Evolutionary conservation across 768 basidiomycete species (phyloP).

Genomic region (Hydnomerulius pinastri): DNA sequence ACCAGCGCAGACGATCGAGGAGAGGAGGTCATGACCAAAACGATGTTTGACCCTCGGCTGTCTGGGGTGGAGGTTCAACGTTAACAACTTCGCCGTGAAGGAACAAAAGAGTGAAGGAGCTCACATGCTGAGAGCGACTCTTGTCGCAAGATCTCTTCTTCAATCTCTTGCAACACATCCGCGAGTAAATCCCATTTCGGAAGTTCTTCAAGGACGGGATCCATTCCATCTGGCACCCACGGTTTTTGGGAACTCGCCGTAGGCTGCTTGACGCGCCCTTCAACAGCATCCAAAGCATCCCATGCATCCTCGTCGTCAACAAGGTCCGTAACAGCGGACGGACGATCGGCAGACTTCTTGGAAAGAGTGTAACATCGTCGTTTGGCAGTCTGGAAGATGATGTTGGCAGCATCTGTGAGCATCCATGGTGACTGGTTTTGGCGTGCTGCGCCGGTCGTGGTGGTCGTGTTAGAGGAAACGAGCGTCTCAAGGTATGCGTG

Average conservation of each 20-base stretch:
- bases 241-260: slow-evolving; percentile 15
- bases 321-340: slow-evolving; percentile 39
- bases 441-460: slow-evolving; percentile 51
- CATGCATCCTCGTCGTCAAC: slow-evolving; percentile 74
- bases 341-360: slow-evolving; percentile 23
- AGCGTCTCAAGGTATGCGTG: slow-evolving; percentile 91
- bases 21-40: slow-evolving; percentile 89
- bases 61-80: slow-evolving; percentile 23
- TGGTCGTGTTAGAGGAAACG: slow-evolving; percentile 59
- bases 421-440: slow-evolving; percentile 87
- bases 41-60: slow-evolving; percentile 63
- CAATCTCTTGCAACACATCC: slow-evolving; percentile 88
- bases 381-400: slow-evolving; percentile 80
- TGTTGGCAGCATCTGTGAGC: slow-evolving; percentile 87
- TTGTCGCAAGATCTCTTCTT: slow-evolving; percentile 75
- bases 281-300: slow-evolving; percentile 65
- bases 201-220: slow-evolving; percentile 88
- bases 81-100: not conserved
- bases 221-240: slow-evolving; percentile 78
- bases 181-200: slow-evolving; percentile 91
- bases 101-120: not conserved
- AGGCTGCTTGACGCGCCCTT: slow-evolving; percentile 12
- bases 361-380: slow-evolving; percentile 73
- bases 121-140: slow-evolving; percentile 40
- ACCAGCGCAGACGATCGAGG: slow-evolving; percentile 72